Conservation (phyloP, 2,329 filamentous ascomycete genomes). For the Fusarium sambucinum region DNA sequence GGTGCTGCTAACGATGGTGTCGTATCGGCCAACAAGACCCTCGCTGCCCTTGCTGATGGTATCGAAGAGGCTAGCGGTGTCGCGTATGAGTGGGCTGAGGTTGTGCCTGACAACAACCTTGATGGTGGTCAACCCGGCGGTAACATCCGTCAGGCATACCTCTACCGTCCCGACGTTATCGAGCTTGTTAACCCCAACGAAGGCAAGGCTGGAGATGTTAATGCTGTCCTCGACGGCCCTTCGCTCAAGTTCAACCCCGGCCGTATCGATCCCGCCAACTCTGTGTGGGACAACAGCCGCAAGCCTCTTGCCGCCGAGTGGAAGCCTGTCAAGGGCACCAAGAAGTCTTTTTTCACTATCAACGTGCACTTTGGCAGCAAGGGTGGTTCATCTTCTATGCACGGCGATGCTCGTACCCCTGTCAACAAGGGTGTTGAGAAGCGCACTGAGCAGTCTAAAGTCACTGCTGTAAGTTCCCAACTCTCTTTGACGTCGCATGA, state of each 20-base stretch:
- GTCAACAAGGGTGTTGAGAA: conserved; percentile 73
- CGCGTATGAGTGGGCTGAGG: conserved; percentile 70
- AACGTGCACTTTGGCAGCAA: conserved; percentile 78
- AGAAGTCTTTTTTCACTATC: conserved; percentile 73
- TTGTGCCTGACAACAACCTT: conserved; percentile 68
- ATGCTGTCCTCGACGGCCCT: conserved; percentile 66
- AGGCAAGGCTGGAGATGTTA: conserved; percentile 66
- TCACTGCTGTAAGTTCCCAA: conserved; percentile 64
- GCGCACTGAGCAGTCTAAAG: conserved; percentile 66
- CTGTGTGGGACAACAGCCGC: conserved; percentile 70
- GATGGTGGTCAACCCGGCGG: conserved; percentile 77
- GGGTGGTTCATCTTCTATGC: conserved; percentile 72
- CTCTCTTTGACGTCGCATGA: not conserved
- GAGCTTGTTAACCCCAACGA: conserved; percentile 70
- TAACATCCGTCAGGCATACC: conserved; percentile 78
- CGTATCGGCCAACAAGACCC: conserved; percentile 68
- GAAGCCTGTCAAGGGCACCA: conserved; percentile 66
- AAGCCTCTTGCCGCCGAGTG: conserved; percentile 77
- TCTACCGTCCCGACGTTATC: conserved; percentile 73
- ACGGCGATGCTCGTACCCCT: conserved; percentile 75
- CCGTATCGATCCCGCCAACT: conserved; percentile 71
- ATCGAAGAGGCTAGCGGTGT: conserved; percentile 64
- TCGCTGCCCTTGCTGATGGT: conserved; percentile 65
- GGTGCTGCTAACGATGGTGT: conserved; percentile 71
- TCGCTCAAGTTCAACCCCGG: conserved; percentile 77